Conservation (phyloP, 768 basidiomycete species). For the Amanita phalloides region DNA sequence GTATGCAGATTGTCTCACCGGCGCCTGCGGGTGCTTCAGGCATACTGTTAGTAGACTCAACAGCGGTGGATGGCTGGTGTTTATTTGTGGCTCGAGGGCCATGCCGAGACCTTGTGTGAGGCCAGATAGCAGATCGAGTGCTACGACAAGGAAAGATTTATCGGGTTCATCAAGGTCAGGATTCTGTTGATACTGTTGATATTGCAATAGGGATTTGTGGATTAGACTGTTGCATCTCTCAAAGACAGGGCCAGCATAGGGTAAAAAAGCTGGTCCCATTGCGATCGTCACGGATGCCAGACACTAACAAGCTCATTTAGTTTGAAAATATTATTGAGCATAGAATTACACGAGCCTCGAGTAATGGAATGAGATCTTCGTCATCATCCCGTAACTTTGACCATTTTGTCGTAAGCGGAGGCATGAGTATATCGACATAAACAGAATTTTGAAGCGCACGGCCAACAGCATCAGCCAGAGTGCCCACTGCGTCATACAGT, state of each 20-base stretch:
- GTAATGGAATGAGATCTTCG: constrained; percentile 84
- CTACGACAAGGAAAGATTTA: constrained; percentile 94
- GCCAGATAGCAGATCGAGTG: constrained; percentile 93
- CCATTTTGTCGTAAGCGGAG: constrained; percentile 87
- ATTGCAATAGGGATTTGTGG: constrained; percentile 70
- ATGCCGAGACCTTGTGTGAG: constrained; percentile 88
- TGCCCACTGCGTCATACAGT: constrained; percentile 97
- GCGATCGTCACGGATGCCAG: constrained; percentile 96
- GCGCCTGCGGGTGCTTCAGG: constrained; percentile 91
- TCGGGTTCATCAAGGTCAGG: constrained; percentile 93
- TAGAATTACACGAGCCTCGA: constrained; percentile 59
- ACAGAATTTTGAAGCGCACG: constrained; percentile 73
- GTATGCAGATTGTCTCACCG: constrained; percentile 93
- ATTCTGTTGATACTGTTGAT: constrained; percentile 81
- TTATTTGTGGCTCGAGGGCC: constrained; percentile 65
- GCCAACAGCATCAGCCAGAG: constrained; percentile 94
- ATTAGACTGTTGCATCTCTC: constrained; percentile 85
- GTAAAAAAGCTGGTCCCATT: constrained; percentile 79
- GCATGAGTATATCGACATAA: constrained; percentile 95
- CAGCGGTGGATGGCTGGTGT: constrained; percentile 61
- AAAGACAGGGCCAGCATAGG: constrained; percentile 87
- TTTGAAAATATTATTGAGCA: background rate
- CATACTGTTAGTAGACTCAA: constrained; percentile 78
- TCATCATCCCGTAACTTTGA: constrained; percentile 84
- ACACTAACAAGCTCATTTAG: constrained; percentile 42